Conservation (phyloP, 331 rosid species). For the Cydonia oblonga region DNA sequence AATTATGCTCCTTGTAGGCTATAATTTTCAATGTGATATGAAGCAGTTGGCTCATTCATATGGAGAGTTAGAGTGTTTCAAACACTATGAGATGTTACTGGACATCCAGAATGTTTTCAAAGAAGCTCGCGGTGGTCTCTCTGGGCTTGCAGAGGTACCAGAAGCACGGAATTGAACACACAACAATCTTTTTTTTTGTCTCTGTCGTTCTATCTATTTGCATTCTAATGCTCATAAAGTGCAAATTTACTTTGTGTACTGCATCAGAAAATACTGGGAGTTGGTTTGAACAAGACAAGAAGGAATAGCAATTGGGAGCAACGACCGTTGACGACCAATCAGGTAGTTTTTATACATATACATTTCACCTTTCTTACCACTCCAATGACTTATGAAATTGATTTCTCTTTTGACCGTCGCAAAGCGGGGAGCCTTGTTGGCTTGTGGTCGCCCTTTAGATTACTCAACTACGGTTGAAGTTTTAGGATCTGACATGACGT, state of each 20-base stretch:
- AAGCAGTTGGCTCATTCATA: constrained; percentile 79
- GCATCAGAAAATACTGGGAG: constrained; percentile 76
- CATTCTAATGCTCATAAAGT: background rate
- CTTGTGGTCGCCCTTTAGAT: too few species aligned
- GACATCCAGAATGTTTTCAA: constrained; percentile 69
- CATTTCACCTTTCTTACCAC: too few species aligned
- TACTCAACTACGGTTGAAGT: background rate
- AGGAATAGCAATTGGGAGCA: constrained; percentile 96
- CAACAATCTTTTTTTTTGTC: background rate
- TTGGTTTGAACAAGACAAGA: constrained; percentile 83
- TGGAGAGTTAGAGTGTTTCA: constrained; percentile 66
- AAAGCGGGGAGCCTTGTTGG: too few species aligned
- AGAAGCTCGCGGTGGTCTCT: constrained; percentile 74
- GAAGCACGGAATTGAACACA: background rate
- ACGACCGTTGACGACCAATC: constrained; percentile 72
- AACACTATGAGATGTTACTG: constrained; percentile 58
- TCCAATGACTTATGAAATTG: background rate
- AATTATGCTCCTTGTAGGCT: constrained; percentile 50
- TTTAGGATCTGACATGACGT: background rate
- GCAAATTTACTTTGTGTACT: background rate
- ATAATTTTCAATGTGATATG: constrained; percentile 77
- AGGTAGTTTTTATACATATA: constrained; percentile 29
- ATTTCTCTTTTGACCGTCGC: too few species aligned
- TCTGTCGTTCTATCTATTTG: background rate
- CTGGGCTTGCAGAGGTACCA: constrained; percentile 73